A percentile compares a stretch with the other conserved stretches of the same genome.
Evolutionary conservation across 1,284 basidiomycete genomes (phyloP).

Genomic region (Fomitopsis pinicola): DNA sequence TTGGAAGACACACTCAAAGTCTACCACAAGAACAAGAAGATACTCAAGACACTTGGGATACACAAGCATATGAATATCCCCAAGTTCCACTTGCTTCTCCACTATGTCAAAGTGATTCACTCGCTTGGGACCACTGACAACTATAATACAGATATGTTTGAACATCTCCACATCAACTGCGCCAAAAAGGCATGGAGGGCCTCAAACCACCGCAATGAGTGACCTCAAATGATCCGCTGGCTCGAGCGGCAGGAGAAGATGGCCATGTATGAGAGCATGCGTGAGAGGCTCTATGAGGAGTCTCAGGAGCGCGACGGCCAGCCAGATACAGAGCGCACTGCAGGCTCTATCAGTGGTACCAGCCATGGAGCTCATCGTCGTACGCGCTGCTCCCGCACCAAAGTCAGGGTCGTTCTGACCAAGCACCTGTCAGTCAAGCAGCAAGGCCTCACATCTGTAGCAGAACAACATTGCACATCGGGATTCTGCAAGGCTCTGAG

Average conservation of each 20-base stretch:
- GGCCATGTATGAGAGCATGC: not conserved
- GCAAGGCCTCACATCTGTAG: not conserved
- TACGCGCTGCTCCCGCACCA: too few relatives aligned
- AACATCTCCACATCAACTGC: slow-evolving; percentile 26
- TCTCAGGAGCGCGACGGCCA: not conserved
- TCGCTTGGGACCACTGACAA: slow-evolving; percentile 15
- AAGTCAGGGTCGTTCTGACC: not conserved
- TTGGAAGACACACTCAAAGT: slow-evolving; percentile 17
- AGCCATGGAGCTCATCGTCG: too few relatives aligned
- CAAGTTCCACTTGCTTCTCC: slow-evolving; percentile 22
- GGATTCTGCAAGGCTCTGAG: not conserved
- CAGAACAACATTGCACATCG: not conserved
- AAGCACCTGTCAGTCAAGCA: not conserved
- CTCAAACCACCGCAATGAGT: slow-evolving; percentile 19
- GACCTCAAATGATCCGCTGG: slow-evolving; percentile 25
- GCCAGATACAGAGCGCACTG: too few relatives aligned
- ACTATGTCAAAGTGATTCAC: slow-evolving; percentile 20
- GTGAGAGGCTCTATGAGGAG: not conserved
- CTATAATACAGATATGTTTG: slow-evolving; percentile 25
- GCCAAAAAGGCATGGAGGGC: slow-evolving; percentile 25
- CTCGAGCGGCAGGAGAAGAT: slow-evolving; percentile 10
- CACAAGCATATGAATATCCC: slow-evolving; percentile 27
- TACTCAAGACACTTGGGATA: slow-evolving; percentile 17
- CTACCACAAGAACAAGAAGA: slow-evolving; percentile 22
- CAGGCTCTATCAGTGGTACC: too few relatives aligned